Evolutionary conservation across 2,329 filamentous ascomycete species (phyloP).

Genomic region (Capronia coronata): DNA sequence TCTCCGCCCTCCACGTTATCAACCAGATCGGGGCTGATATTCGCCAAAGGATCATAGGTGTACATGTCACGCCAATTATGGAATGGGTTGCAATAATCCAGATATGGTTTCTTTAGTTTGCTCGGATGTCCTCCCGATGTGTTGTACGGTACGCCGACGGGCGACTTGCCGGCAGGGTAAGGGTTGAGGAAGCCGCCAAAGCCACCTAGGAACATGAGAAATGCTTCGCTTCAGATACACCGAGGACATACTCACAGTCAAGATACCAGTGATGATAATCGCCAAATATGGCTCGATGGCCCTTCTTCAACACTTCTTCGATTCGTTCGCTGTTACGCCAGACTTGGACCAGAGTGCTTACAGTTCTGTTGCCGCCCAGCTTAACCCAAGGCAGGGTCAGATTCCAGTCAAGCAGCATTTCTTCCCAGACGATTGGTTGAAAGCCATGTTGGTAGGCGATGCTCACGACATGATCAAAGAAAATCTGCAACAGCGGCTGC

Average conservation of each 20-base stretch:
- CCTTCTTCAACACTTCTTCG: conserved; percentile 28
- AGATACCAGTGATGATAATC: conserved; percentile 30
- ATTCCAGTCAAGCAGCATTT: conserved; percentile 74
- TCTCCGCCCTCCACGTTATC: conserved; percentile 74
- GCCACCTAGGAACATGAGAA: conserved; percentile 21
- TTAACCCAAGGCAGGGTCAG: conserved; percentile 59
- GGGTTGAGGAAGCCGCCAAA: conserved; percentile 26
- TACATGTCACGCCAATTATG: conserved; percentile 81
- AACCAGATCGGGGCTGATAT: conserved; percentile 55
- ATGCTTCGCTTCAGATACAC: background rate
- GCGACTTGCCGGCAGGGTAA: conserved; percentile 26
- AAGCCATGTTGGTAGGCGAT: conserved; percentile 59
- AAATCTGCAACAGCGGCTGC: conserved; percentile 68
- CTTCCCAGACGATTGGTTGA: conserved; percentile 78
- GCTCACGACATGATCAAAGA: conserved; percentile 64
- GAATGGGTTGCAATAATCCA: conserved; percentile 71
- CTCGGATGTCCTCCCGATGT: conserved; percentile 22
- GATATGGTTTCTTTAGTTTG: conserved; percentile 50
- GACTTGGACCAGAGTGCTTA: conserved; percentile 53
- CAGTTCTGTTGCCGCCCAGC: background rate
- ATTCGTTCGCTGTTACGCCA: conserved; percentile 52
- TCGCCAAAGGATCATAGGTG: conserved; percentile 65
- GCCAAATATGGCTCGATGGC: conserved; percentile 32
- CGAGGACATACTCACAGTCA: conserved; percentile 23
- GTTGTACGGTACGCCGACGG: conserved; percentile 25